These are phyloP conservation scores for Termitomyces sp. DNA, from an alignment of 768 basidiomycete genomes.

Conservation along the genomic window DNA sequence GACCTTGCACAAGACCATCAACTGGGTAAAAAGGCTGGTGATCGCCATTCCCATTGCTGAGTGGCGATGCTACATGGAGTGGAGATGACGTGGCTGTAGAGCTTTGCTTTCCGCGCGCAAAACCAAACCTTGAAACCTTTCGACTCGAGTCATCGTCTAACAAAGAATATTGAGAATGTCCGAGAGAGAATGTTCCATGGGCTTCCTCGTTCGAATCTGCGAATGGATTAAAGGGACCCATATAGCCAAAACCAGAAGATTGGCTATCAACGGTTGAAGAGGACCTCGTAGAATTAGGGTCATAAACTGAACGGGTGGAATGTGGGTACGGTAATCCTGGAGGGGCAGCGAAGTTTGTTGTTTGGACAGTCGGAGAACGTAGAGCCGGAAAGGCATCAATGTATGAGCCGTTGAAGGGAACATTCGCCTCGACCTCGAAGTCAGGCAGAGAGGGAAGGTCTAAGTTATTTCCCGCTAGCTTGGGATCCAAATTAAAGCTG, in stretches of 20 bases:
- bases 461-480: slow-evolving; percentile 48
- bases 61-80: slow-evolving; percentile 48
- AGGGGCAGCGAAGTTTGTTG: slow-evolving; percentile 37
- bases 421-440: slow-evolving; percentile 44
- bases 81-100: slow-evolving; percentile 57
- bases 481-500: slow-evolving; percentile 84
- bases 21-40: slow-evolving; percentile 39
- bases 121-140: slow-evolving; percentile 77
- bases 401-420: slow-evolving; percentile 62
- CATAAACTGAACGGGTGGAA: slow-evolving; percentile 49
- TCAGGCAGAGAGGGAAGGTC: slow-evolving; percentile 39
- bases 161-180: slow-evolving; percentile 29
- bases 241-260: slow-evolving; percentile 47
- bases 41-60: slow-evolving; percentile 41
- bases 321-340: slow-evolving; percentile 50
- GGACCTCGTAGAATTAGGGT: slow-evolving; percentile 37
- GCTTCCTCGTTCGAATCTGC: slow-evolving; percentile 52
- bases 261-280: slow-evolving; percentile 38
- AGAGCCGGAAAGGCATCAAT: slow-evolving; percentile 68
- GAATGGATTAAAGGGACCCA: slow-evolving; percentile 80
- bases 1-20: slow-evolving; percentile 28
- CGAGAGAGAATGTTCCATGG: slow-evolving; percentile 25
- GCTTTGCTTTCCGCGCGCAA: slow-evolving; percentile 66
- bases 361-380: slow-evolving; percentile 27
- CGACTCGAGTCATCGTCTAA: slow-evolving; percentile 56